These are phyloP conservation scores for Thelephora ganbajun DNA, from an alignment of 768 basidiomycete species.

Conservation along the genomic window DNA sequence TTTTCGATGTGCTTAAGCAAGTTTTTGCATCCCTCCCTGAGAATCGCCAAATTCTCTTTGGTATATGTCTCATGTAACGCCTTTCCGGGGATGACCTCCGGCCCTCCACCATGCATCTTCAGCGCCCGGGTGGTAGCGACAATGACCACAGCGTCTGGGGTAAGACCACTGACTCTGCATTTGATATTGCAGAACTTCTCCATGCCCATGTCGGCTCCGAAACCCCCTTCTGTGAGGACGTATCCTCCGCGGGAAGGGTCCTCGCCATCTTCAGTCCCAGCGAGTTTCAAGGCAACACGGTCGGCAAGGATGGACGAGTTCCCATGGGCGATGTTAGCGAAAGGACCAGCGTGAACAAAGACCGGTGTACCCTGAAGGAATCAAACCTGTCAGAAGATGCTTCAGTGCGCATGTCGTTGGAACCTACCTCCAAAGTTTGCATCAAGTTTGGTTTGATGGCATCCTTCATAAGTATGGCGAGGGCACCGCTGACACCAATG, in stretches of 20 bases:
- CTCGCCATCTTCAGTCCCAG: slow-evolving; percentile 89
- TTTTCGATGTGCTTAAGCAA: slow-evolving; percentile 89
- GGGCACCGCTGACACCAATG: slow-evolving; percentile 86
- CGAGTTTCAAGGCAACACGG: slow-evolving; percentile 90
- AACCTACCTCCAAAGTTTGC: slow-evolving; percentile 78
- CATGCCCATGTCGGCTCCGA: slow-evolving; percentile 99
- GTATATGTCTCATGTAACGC: slow-evolving; percentile 88
- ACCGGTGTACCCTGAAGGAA: slow-evolving; percentile 85
- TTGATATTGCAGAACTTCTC: slow-evolving; percentile 99
- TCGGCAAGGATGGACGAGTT: slow-evolving; percentile 99
- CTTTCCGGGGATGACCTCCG: slow-evolving; percentile 93
- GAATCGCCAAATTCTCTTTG: slow-evolving; percentile 79
- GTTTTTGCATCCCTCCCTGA: slow-evolving; percentile 89
- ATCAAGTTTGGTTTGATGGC: slow-evolving; percentile 98
- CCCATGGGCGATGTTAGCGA: slow-evolving; percentile 97
- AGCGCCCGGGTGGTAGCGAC: slow-evolving; percentile 95
- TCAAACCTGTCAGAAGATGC: background rate
- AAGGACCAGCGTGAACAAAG: slow-evolving; percentile 97
- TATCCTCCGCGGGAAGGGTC: slow-evolving; percentile 72
- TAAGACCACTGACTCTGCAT: slow-evolving; percentile 85
- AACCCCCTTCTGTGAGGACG: slow-evolving; percentile 95
- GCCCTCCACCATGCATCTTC: slow-evolving; percentile 99
- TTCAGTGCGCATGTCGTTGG: background rate
- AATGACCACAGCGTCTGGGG: slow-evolving; percentile 87
- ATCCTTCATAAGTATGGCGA: slow-evolving; percentile 96